Evolutionary conservation across 768 basidiomycete species (phyloP).

Genomic region (Fibroporia radiculosa): DNA sequence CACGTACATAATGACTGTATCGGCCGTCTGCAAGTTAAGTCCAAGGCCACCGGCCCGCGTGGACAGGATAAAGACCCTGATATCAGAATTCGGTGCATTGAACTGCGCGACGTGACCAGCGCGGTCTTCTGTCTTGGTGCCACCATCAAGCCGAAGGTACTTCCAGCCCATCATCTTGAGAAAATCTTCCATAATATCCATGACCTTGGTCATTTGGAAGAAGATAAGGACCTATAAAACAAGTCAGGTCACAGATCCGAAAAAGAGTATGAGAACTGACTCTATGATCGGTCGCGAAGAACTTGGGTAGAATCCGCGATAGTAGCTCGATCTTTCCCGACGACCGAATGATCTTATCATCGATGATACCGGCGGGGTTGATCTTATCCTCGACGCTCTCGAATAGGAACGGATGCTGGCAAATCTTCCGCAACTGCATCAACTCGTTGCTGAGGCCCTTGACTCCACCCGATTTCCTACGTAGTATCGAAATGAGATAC

Average conservation of each 20-base stretch:
- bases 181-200: constrained; percentile 98
- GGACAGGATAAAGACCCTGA: constrained; percentile 88
- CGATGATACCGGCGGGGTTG: constrained; percentile 72
- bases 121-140: constrained; percentile 93
- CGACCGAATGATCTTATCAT: constrained; percentile 77
- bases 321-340: constrained; percentile 94
- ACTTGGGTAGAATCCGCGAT: constrained; percentile 87
- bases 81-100: constrained; percentile 84
- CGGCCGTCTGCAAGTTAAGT: constrained; percentile 92
- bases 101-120: constrained; percentile 79
- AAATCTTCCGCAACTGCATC: constrained; percentile 97
- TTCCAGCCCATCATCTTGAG: constrained; percentile 81
- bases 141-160: constrained; percentile 90
- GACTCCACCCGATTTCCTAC: constrained; percentile 47
- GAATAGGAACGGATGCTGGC: constrained; percentile 96
- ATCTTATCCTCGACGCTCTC: constrained; percentile 93
- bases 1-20: constrained; percentile 89
- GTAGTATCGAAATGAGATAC: background rate
- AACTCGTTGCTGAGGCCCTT: constrained; percentile 91
- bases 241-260: constrained; percentile 5
- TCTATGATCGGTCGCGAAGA: constrained; percentile 87
- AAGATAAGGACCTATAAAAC: constrained; percentile 81
- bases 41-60: constrained; percentile 91
- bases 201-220: constrained; percentile 99
- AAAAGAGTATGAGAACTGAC: constrained; percentile 32